phyloP scores from a whole-genome alignment of 352 stramenopile genomes.

The Globisporangium acanthophoron region DNA sequence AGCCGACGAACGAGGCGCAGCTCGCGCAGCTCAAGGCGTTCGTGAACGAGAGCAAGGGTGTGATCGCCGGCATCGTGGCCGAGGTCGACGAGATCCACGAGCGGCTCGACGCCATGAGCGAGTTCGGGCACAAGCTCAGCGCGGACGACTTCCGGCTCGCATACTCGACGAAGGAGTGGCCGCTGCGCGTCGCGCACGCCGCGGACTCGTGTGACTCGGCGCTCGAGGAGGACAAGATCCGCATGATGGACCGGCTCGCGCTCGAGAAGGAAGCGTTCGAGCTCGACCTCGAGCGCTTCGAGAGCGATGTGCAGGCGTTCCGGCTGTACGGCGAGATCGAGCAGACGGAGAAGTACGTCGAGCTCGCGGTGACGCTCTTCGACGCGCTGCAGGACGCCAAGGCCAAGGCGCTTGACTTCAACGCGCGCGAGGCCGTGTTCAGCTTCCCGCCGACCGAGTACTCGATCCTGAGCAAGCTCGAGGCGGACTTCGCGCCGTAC shows the following conservation, averaged over 20 bases:
- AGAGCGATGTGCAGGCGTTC: conserved; percentile 86
- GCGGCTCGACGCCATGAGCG: conserved; percentile 61
- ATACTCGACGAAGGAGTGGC: conserved; percentile 88
- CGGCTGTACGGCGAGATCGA: conserved; percentile 85
- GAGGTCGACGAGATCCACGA: conserved; percentile 77
- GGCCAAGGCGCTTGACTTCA: conserved; percentile 89
- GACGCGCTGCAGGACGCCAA: conserved; percentile 90
- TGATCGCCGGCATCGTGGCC: conserved; percentile 68
- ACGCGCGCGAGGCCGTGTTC: conserved; percentile 90
- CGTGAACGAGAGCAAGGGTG: conserved; percentile 74
- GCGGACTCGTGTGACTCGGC: conserved; percentile 84
- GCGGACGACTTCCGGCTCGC: conserved; percentile 87
- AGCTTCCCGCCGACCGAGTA: conserved; percentile 92
- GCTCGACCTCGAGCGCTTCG: conserved; percentile 81
- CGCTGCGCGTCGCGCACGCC: conserved; percentile 69
- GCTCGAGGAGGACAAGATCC: conserved; percentile 89
- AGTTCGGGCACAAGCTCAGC: conserved; percentile 85
- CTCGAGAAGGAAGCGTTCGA: conserved; percentile 90
- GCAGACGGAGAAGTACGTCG: conserved; percentile 88
- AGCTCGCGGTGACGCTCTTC: conserved; percentile 81
- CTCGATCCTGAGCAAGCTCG: conserved; percentile 75
- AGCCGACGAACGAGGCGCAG: conserved; percentile 90
- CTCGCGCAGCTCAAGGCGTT: conserved; percentile 88
- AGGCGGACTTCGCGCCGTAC: conserved; percentile 86
- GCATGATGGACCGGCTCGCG: conserved; percentile 92